A percentile compares a stretch with the other conserved stretches of the same genome.
Conservation (phyloP, 1,284 basidiomycete species). For the Ganoderma lingzhi region DNA sequence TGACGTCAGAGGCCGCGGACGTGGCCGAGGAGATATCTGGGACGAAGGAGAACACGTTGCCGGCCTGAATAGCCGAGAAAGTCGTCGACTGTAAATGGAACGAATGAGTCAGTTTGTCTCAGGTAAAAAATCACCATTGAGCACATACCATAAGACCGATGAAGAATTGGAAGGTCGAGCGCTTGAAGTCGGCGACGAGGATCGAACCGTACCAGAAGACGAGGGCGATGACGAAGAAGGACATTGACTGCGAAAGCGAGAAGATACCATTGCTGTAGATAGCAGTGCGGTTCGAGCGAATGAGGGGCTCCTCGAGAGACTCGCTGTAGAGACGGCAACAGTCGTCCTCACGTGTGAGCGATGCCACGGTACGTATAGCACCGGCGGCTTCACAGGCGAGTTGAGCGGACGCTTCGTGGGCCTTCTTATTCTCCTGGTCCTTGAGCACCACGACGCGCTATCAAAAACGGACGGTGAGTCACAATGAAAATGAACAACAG, state of each 20-base stretch:
- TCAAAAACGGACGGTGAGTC: conserved; percentile 2
- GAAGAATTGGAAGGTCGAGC: conserved; percentile 80
- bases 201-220: conserved; percentile 87
- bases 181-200: conserved; percentile 70
- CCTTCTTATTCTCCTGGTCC: conserved; percentile 87
- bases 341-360: conserved; percentile 87
- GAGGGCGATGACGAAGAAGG: conserved; percentile 88
- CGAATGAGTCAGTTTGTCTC: conserved; percentile 26
- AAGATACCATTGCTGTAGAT: conserved; percentile 82
- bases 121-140: neutral
- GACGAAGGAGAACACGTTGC: conserved; percentile 91
- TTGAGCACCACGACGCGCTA: conserved; percentile 86
- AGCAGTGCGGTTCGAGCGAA: conserved; percentile 69
- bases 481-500: neutral
- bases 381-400: conserved; percentile 93
- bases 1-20: conserved; percentile 79
- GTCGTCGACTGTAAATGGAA: conserved; percentile 59
- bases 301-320: conserved; percentile 78
- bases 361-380: conserved; percentile 94
- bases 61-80: conserved; percentile 83
- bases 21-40: conserved; percentile 93
- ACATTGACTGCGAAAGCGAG: conserved; percentile 80
- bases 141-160: conserved; percentile 79
- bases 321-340: conserved; percentile 77
- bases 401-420: conserved; percentile 88